phyloP scores from a whole-genome alignment of 805 yeast genomes.

The Saccharomycopsis javanensis region DNA sequence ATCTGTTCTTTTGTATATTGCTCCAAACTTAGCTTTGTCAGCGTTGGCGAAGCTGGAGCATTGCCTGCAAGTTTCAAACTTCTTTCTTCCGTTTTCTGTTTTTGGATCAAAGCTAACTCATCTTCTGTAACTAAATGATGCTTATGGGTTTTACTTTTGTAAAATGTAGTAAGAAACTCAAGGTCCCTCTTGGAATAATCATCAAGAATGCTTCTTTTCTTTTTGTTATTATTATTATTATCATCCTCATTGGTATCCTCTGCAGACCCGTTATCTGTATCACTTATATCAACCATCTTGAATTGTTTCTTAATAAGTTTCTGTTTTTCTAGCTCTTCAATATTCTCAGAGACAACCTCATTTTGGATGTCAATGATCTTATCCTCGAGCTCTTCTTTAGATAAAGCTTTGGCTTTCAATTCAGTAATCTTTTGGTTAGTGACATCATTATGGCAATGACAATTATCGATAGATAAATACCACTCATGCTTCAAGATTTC shows the following conservation, averaged over 20 bases:
- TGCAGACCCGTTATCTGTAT: constrained; percentile 8
- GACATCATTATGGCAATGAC: constrained; percentile 29
- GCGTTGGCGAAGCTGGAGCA: background rate
- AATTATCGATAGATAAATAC: constrained; percentile 45
- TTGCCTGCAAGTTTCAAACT: constrained; percentile 10
- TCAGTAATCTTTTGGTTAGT: constrained; percentile 5
- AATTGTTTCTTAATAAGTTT: constrained; percentile 15
- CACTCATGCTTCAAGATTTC: constrained; percentile 51
- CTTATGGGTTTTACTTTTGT: constrained; percentile 34
- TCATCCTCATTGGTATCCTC: background rate
- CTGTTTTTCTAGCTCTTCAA: constrained; percentile 19
- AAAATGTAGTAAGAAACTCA: constrained; percentile 16
- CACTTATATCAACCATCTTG: constrained; percentile 16
- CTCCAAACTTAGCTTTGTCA: constrained; percentile 8
- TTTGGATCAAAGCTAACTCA: constrained; percentile 38
- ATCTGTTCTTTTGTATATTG: constrained; percentile 13
- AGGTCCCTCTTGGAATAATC: constrained; percentile 15
- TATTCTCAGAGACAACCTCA: constrained; percentile 15
- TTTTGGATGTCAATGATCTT: constrained; percentile 16
- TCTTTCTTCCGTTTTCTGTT: constrained; percentile 12
- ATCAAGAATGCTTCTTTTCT: constrained; percentile 8
- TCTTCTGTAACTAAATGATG: constrained; percentile 67
- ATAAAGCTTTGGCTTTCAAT: constrained; percentile 2
- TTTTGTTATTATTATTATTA: background rate
- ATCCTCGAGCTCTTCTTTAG: constrained; percentile 16